phyloP scores from a whole-genome alignment of 768 basidiomycete genomes.

The Pisolithus marmoratus region DNA sequence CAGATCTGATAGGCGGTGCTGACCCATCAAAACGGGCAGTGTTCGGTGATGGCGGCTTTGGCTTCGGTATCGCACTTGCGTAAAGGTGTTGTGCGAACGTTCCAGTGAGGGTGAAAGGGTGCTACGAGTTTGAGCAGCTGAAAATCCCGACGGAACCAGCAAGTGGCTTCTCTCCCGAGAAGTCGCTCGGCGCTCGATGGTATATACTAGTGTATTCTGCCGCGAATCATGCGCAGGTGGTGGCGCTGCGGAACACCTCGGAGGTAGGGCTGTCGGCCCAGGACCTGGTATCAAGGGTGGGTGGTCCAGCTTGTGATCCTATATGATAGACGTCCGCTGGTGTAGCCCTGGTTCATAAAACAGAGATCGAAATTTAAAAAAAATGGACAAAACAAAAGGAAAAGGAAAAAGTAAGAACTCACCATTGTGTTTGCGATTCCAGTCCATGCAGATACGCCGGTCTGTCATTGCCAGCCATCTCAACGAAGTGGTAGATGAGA shows the following conservation, averaged over 20 bases:
- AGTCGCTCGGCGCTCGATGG: neutral
- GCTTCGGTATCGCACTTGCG: neutral
- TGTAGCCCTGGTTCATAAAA: too few species aligned
- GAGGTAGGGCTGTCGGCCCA: neutral
- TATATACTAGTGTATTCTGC: neutral
- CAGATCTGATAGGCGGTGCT: neutral
- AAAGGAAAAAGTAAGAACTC: neutral
- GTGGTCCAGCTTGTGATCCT: too few species aligned
- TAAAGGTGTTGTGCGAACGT: constrained; percentile 1
- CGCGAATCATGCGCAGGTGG: neutral
- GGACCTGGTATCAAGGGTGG: too few species aligned
- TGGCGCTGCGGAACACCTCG: neutral
- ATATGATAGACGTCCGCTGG: too few species aligned
- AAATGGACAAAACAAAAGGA: too few species aligned
- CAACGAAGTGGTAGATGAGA: neutral
- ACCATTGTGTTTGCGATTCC: neutral
- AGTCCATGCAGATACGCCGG: neutral
- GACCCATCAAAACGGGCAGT: neutral
- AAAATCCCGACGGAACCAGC: neutral
- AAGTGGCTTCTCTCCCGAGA: neutral
- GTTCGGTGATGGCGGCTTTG: neutral
- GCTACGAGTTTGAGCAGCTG: neutral
- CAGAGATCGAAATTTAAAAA: too few species aligned
- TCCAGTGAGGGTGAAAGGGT: neutral
- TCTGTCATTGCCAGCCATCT: neutral